These are phyloP conservation scores for Nissolia schottii DNA, from an alignment of 306 rosid genomes.

Conservation along the genomic window DNA sequence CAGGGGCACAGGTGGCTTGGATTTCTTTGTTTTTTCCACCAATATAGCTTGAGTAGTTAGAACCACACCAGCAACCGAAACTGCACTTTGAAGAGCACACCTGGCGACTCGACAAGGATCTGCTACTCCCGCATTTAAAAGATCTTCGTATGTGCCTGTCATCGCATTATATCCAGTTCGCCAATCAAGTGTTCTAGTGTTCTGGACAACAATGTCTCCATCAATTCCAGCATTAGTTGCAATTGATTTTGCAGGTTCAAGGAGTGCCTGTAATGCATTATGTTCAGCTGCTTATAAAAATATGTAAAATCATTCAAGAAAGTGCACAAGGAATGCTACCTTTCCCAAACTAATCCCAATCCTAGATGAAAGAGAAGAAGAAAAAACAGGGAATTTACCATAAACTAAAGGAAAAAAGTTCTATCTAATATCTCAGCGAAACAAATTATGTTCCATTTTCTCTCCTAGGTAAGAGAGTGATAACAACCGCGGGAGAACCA, in stretches of 20 bases:
- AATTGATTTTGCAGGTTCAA: slow-evolving; percentile 83
- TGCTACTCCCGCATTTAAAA: slow-evolving; percentile 67
- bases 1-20: slow-evolving; percentile 55
- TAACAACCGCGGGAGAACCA: too few relatives aligned
- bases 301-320: slow-evolving; percentile 5
- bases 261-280: slow-evolving; percentile 62
- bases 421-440: neutral
- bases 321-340: neutral
- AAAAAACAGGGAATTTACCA: neutral
- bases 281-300: slow-evolving; percentile 10
- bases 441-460: neutral
- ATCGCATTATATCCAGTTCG: slow-evolving; percentile 81
- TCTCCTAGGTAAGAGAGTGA: neutral
- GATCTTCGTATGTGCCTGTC: slow-evolving; percentile 79
- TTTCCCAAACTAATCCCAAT: neutral
- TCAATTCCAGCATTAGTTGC: slow-evolving; percentile 84
- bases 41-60: slow-evolving; percentile 83
- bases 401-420: neutral
- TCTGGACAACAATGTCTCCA: slow-evolving; percentile 82
- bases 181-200: slow-evolving; percentile 67
- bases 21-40: slow-evolving; percentile 66
- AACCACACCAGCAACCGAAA: slow-evolving; percentile 72
- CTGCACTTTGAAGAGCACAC: slow-evolving; percentile 92
- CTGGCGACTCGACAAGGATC: slow-evolving; percentile 92
- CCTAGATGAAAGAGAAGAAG: neutral